Evolutionary conservation across 441 rosid genomes (phyloP).

Genomic region (Codiaeum variegatum): DNA sequence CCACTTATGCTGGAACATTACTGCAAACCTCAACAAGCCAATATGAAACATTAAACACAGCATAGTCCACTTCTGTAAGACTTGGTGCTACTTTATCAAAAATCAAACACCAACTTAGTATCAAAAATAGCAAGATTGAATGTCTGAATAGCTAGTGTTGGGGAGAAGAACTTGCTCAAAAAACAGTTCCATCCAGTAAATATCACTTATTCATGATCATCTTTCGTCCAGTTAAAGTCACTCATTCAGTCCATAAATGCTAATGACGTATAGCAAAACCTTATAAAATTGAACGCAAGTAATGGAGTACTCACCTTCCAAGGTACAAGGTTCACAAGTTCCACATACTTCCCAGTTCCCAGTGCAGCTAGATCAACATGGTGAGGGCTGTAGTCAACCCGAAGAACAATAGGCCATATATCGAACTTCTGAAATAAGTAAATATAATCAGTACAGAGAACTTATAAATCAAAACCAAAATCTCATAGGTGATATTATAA

Average conservation of each 20-base stretch:
- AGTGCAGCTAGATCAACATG: conserved; percentile 90
- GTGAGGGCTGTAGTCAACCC: conserved; percentile 87
- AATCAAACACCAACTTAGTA: background rate
- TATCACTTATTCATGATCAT: background rate
- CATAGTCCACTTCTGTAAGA: background rate
- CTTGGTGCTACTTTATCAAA: background rate
- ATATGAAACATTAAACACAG: background rate
- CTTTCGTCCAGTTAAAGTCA: background rate
- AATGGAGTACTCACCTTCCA: conserved; percentile 71
- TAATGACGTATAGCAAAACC: background rate
- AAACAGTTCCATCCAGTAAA: background rate
- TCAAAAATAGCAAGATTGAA: background rate
- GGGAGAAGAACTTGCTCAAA: conserved; percentile 1
- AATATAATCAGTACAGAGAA: conserved; percentile 32
- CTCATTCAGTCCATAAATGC: background rate
- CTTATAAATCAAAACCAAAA: conserved; percentile 20
- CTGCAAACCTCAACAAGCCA: background rate
- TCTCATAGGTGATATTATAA: background rate
- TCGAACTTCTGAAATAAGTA: conserved; percentile 79
- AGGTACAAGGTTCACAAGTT: conserved; percentile 90
- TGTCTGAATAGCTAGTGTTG: background rate
- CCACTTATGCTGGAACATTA: background rate
- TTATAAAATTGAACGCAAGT: background rate
- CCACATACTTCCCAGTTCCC: conserved; percentile 84
- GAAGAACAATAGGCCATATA: conserved; percentile 74